Percentiles rank a stretch among this genome's conserved stretches.
Evolutionary conservation across 805 yeast genomes (phyloP).

Genomic region (Sungouiella blattae): DNA sequence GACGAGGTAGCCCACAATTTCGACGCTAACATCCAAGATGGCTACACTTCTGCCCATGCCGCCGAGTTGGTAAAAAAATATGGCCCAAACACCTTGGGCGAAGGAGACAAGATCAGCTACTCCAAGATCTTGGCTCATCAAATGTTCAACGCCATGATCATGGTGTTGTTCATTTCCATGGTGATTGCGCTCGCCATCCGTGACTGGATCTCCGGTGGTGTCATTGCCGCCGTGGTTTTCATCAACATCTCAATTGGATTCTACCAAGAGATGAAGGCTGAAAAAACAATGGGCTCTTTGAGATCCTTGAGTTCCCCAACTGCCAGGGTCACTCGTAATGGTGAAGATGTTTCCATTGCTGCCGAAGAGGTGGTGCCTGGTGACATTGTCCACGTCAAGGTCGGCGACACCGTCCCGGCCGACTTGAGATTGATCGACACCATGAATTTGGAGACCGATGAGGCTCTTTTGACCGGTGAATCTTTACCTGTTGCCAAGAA

Average conservation of each 20-base stretch:
- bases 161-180: conserved; percentile 68
- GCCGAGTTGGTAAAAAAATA: conserved; percentile 22
- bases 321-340: conserved; percentile 64
- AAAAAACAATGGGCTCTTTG: conserved; percentile 74
- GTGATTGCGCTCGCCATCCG: conserved; percentile 65
- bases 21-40: conserved; percentile 44
- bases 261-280: conserved; percentile 69
- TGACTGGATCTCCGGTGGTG: conserved; percentile 84
- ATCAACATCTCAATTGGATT: conserved; percentile 67
- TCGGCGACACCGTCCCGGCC: conserved; percentile 77
- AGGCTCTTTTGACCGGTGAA: conserved; percentile 65
- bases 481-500: conserved; percentile 62
- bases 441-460: conserved; percentile 68
- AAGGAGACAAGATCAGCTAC: conserved; percentile 52
- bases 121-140: conserved; percentile 59
- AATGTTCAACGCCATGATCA: conserved; percentile 72
- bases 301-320: conserved; percentile 65
- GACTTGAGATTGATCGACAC: conserved; percentile 58
- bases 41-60: conserved; percentile 35
- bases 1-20: conserved; percentile 35
- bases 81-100: conserved; percentile 64
- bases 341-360: conserved; percentile 51
- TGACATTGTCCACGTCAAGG: conserved; percentile 58
- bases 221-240: conserved; percentile 62
- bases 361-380: conserved; percentile 72